Conservation (phyloP, 2,329 filamentous ascomycete genomes). For the Pseudopyrenochaeta lycopersici region DNA sequence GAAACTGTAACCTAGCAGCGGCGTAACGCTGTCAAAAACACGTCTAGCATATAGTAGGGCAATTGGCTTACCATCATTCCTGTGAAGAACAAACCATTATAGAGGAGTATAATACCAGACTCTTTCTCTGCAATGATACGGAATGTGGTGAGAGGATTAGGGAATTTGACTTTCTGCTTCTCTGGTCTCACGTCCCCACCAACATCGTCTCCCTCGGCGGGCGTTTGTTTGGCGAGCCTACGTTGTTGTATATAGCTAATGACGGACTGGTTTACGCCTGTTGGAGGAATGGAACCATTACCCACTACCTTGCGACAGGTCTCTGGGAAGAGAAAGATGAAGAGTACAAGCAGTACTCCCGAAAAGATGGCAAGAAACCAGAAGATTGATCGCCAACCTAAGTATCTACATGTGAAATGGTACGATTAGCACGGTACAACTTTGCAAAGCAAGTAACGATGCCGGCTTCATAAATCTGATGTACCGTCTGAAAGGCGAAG, state of each 20-base stretch:
- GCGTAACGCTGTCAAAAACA: not conserved
- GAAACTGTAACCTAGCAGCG: slow-evolving; percentile 17
- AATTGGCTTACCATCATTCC: slow-evolving; percentile 34
- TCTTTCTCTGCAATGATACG: slow-evolving; percentile 42
- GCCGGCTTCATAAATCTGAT: too few relatives aligned
- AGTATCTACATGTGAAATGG: slow-evolving; percentile 20
- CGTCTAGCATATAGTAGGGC: not conserved
- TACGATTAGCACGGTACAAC: slow-evolving; percentile 21
- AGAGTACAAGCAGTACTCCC: slow-evolving; percentile 44
- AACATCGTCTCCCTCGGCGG: not conserved
- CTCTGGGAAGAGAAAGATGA: slow-evolving; percentile 53
- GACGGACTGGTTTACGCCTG: slow-evolving; percentile 41
- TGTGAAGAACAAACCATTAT: slow-evolving; percentile 46
- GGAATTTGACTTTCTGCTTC: slow-evolving; percentile 30
- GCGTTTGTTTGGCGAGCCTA: slow-evolving; percentile 18
- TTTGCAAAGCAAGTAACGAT: not conserved
- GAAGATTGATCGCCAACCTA: slow-evolving; percentile 53
- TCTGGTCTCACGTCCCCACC: slow-evolving; percentile 2
- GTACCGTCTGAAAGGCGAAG: too few relatives aligned
- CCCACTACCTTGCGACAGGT: slow-evolving; percentile 56
- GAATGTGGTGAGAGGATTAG: slow-evolving; percentile 39
- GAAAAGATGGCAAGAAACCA: slow-evolving; percentile 54
- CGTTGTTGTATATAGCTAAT: slow-evolving; percentile 40
- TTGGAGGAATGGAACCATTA: slow-evolving; percentile 48
- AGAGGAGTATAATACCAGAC: slow-evolving; percentile 40